Conservation (phyloP, 1,284 basidiomycete species). For the Omphalotus olearius region DNA sequence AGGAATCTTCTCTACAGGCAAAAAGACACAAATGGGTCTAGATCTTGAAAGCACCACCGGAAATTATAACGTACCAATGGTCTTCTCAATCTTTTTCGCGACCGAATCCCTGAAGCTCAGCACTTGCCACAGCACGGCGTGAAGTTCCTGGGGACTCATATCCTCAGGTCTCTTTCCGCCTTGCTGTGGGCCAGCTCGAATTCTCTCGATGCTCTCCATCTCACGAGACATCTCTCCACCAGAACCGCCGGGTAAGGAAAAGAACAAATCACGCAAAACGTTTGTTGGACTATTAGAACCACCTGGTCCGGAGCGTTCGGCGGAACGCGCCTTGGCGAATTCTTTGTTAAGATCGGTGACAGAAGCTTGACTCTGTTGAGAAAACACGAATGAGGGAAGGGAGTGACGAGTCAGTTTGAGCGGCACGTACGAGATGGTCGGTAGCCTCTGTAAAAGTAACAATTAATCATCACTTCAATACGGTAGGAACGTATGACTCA, state of each 20-base stretch:
- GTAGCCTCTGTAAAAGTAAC: slow-evolving; percentile 47
- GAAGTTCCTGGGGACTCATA: slow-evolving; percentile 88
- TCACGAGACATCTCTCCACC: slow-evolving; percentile 65
- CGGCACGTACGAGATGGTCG: slow-evolving; percentile 58
- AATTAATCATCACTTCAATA: neutral
- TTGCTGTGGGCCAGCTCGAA: slow-evolving; percentile 52
- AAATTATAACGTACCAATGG: slow-evolving; percentile 38
- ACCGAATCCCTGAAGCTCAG: slow-evolving; percentile 82
- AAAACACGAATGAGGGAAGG: too few relatives aligned
- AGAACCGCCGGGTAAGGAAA: slow-evolving; percentile 58
- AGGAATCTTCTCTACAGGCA: slow-evolving; percentile 57
- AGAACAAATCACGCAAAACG: slow-evolving; percentile 49
- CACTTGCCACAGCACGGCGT: slow-evolving; percentile 82
- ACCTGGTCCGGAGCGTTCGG: slow-evolving; percentile 38
- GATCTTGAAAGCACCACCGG: neutral
- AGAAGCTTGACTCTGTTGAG: slow-evolving; percentile 58
- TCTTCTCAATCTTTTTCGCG: slow-evolving; percentile 83
- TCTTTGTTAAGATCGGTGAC: slow-evolving; percentile 86
- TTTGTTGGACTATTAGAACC: slow-evolving; percentile 32
- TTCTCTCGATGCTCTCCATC: slow-evolving; percentile 71
- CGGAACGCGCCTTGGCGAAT: slow-evolving; percentile 65
- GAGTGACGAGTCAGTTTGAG: slow-evolving; percentile 2
- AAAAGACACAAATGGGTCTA: neutral
- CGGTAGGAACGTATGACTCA: slow-evolving; percentile 25
- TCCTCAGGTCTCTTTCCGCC: slow-evolving; percentile 66